Evolutionary conservation across 192 early-diverging fungal species (phyloP).

Genomic region (Coemansia sp.): DNA sequence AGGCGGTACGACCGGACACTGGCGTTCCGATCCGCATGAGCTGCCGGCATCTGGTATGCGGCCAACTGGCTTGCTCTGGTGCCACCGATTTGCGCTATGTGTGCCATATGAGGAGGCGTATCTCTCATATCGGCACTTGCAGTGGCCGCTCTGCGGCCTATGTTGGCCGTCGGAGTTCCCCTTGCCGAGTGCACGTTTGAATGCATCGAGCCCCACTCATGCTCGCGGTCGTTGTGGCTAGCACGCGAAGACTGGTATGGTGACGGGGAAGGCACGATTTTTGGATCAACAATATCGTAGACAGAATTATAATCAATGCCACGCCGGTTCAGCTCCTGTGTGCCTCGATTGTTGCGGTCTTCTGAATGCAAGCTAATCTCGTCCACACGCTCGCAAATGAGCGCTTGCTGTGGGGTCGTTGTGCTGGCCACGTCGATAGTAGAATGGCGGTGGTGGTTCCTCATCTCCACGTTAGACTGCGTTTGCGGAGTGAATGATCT

Average conservation of each 20-base stretch:
- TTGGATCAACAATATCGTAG: slow-evolving; percentile 15
- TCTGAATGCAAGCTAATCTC: slow-evolving; percentile 23
- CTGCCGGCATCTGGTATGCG: background rate
- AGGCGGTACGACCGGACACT: slow-evolving; percentile 32
- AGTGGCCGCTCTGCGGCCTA: slow-evolving; percentile 2
- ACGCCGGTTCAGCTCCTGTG: background rate
- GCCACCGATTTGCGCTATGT: background rate
- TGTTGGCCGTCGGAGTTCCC: background rate
- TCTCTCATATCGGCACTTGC: slow-evolving; percentile 6
- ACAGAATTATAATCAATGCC: background rate
- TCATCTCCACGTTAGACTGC: background rate
- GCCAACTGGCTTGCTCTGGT: background rate
- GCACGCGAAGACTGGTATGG: slow-evolving; percentile 32
- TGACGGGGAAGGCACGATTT: slow-evolving; percentile 31
- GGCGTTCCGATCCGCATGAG: background rate
- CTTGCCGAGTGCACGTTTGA: background rate
- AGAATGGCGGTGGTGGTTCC: background rate
- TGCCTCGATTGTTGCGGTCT: background rate
- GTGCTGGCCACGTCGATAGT: background rate
- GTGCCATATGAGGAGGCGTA: background rate
- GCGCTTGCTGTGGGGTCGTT: background rate
- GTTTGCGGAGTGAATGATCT: slow-evolving; percentile 9
- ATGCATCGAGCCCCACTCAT: slow-evolving; percentile 1
- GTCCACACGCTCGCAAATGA: slow-evolving; percentile 11
- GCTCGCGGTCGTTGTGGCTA: slow-evolving; percentile 12